Evolutionary conservation across 75 land plant genomes (phyloP), one percentile per base, ranked within the genome.

Genomic region (Selaginella tamariscina): DNA sequence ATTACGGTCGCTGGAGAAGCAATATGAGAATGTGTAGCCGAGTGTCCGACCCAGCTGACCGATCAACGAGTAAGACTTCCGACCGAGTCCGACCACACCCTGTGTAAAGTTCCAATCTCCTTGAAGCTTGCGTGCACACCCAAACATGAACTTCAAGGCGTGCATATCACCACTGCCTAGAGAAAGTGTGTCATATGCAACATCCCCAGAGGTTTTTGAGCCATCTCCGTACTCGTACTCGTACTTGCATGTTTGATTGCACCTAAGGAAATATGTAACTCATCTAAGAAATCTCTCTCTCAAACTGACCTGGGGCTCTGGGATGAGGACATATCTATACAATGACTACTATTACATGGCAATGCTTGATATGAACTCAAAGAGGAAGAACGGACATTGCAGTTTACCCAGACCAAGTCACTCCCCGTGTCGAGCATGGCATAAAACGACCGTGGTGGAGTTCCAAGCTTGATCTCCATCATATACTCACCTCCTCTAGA

Each of bases 191-290:
- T 88, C 91, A 31, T 31, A 60, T 1, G 55, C 70, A 26, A 82
- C 63, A 71, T 71, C 78, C 0, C 91, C 87, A 1, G 55, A 72
- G 0, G 91, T 69, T 69, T 56, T 66, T 1, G 90, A 84, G 1
- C 65, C 44, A 68, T 86, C 89, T 1, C 86, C 86, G 49, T 86
- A 86, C 2, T 65, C 64, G 29, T 83, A 70, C 66, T 71, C 73
- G 56, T 83, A 86, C 8, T 71, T 65, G 68, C 86, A 78, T 9
- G 15, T 26, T 64, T 27, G n/a, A 21, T 26, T 11, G 8, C 65
- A 39, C 11, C 49, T 5, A 39, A 15, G 49, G 15, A 5, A 5
- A 39, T n/a, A n/a, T n/a, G n/a, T n/a, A n/a, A n/a, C n/a, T n/a
- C n/a, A n/a, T n/a, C n/a, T n/a, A n/a, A n/a, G n/a, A n/a, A n/a